These are phyloP conservation scores for Viola odorata DNA, from an alignment of 345 rosid genomes.

Conservation along the genomic window DNA sequence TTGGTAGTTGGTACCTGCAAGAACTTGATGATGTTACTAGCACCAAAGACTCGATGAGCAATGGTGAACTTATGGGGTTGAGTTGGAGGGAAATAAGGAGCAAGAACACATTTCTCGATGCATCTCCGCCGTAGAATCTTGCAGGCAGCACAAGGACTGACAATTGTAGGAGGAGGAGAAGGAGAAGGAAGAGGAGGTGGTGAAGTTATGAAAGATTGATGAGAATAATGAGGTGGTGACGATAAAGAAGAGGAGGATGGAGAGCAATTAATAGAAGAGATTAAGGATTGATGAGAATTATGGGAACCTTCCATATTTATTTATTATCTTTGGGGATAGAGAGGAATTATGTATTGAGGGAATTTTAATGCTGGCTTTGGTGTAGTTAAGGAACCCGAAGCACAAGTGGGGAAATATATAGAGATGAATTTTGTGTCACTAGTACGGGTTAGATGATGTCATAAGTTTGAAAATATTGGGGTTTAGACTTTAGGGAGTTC, in stretches of 20 bases:
- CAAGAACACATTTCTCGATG: slow-evolving; percentile 52
- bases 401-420: too few relatives aligned
- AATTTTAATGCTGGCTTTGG: too few relatives aligned
- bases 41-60: slow-evolving; percentile 65
- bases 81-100: slow-evolving; percentile 73
- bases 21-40: slow-evolving; percentile 60
- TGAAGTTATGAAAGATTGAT: not conserved
- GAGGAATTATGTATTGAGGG: too few relatives aligned
- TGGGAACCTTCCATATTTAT: too few relatives aligned
- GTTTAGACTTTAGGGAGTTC: too few relatives aligned
- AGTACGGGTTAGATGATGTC: too few relatives aligned
- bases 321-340: too few relatives aligned
- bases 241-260: slow-evolving; percentile 21
- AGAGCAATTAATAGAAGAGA: slow-evolving; percentile 11
- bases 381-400: too few relatives aligned
- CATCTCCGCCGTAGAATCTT: slow-evolving; percentile 69
- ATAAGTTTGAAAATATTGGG: too few relatives aligned
- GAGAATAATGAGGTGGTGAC: not conserved
- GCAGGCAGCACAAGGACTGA: slow-evolving; percentile 75
- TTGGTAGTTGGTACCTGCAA: slow-evolving; percentile 39
- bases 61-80: slow-evolving; percentile 63
- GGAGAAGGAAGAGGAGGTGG: slow-evolving; percentile 12
- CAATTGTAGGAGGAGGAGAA: slow-evolving; percentile 23
- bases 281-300: too few relatives aligned
- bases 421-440: too few relatives aligned